Evolutionary conservation across 2,329 filamentous ascomycete species (phyloP), one percentile per base, ranked within the genome.

Genomic region (Microsporum canis): DNA sequence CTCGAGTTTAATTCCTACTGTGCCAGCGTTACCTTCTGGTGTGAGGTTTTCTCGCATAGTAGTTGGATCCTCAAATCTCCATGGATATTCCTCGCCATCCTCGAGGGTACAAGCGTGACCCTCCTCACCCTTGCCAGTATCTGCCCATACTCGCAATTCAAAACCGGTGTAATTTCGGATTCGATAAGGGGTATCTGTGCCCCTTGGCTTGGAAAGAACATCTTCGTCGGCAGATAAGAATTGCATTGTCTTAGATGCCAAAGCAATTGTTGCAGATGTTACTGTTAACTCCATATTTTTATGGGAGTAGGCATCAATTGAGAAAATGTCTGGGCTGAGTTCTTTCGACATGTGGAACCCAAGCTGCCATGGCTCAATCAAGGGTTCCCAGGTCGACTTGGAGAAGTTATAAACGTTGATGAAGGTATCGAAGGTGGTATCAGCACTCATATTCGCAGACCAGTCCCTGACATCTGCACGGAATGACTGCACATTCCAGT

Each of bases 401-500:
- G 94, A 94, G 75, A 99, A 99, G 74, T 99, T 99, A 79, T 96
- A 99, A 31, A 99, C 87, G 69, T 97, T 99, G 68, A 95, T 84
- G 73, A 96, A 96, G 65, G 92, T 90, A 64, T 96, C 90, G 56
- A 99, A 86, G n/a, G 84, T 88, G 0, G 90, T 88, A 70, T 96
- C 90, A 0, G 89, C 92, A 68, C 86, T 91, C 73, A 99, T 80
- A 27, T 86, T 87, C 3, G 86, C 87, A 0, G 92, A 92, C 94
- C 94, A 99, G 71, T 99, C 90, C 66, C 88, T 85, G 3, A 95
- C 89, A 53, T 88, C 85, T 2, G 92, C 82, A 3, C 84, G 88
- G 70, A 97, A 97, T 60, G 87, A 86, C 75, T 96, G 96, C 68
- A 99, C 85, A 65, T 89, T 95, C 75, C 95, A 84, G 71, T 99